Base-by-base conservation (phyloP, 2,329 filamentous ascomycete genomes). In the Balansia obtecta region DNA sequence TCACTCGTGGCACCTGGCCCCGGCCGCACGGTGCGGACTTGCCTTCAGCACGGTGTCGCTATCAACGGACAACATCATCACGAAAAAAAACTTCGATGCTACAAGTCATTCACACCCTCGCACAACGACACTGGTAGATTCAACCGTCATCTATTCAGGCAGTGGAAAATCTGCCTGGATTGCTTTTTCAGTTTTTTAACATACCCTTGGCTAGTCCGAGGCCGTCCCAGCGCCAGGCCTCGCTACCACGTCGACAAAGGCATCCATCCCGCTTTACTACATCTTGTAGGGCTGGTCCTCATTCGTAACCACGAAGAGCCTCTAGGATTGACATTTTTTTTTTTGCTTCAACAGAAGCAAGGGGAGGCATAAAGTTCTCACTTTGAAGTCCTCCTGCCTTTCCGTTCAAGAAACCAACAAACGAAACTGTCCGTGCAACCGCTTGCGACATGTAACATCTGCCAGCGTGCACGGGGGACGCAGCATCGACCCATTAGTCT, bases 401-500 rank as follows among this genome's bases (percentile, higher is more conserved):
- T 50, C 47, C 58, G 56, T 60, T 62, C 63, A 58, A 58, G 56
- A n/a, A 60, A 60, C 56, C 56, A 60, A 62, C 54, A 63, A 64
- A 52, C 53, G 60, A 60, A 61, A 59, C 56, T 53, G 60, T 61
- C 60, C 60, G 56, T 52, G 57, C 56, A 59, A n/a, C n/a, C 56
- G 60, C 54, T 33, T 55, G 55, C 56, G 49, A 43, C 41, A 46
- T 50, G 37, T 53, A 54, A 53, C 20, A 37, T 33, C 18, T 55
- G 53, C 45, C 52, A 51, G 53, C 51, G 48, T 58, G 51, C 56
- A 64, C 64, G 68, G 58, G 68, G 72, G 71, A 60, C 71, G 73
- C 67, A 76, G 73, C 71, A 76, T 75, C 73, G 73, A 72, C 73
- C 73, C 71, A 69, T 64, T 66, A 65, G 68, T 66, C 58, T 57